Percentiles rank a stretch among this genome's conserved stretches.
phyloP scores from a whole-genome alignment of 495 filamentous ascomycete genomes.

The Patellaria atrata region DNA sequence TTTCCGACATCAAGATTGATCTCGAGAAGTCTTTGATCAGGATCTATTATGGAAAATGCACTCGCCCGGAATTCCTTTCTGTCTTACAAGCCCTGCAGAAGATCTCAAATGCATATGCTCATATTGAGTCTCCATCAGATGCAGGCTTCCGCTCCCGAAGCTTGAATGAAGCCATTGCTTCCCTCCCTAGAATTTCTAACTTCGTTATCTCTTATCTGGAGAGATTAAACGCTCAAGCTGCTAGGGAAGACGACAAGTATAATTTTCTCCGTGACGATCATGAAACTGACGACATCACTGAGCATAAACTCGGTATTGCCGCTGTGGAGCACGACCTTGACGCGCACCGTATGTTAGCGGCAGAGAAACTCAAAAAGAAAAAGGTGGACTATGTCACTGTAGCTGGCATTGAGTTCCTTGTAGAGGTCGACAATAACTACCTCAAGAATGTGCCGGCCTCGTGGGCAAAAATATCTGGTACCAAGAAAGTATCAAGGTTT shows the following conservation, averaged over 20 bases:
- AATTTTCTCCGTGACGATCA: slow-evolving; percentile 77
- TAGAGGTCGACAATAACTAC: slow-evolving; percentile 75
- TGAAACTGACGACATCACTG: slow-evolving; percentile 71
- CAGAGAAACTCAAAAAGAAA: slow-evolving; percentile 52
- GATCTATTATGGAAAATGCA: slow-evolving; percentile 81
- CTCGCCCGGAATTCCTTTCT: slow-evolving; percentile 73
- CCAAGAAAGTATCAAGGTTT: slow-evolving; percentile 83
- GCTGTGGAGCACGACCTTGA: slow-evolving; percentile 77
- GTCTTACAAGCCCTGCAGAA: slow-evolving; percentile 73
- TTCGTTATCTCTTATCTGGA: slow-evolving; percentile 61
- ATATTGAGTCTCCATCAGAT: slow-evolving; percentile 48
- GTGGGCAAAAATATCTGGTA: slow-evolving; percentile 88
- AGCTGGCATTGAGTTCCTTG: slow-evolving; percentile 82
- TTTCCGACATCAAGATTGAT: slow-evolving; percentile 61
- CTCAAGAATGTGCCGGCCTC: slow-evolving; percentile 79
- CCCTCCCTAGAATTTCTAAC: slow-evolving; percentile 60
- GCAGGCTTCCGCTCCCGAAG: slow-evolving; percentile 60
- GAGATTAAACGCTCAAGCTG: slow-evolving; percentile 73
- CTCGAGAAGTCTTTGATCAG: slow-evolving; percentile 84
- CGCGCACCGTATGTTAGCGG: slow-evolving; percentile 56
- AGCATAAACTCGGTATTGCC: slow-evolving; percentile 84
- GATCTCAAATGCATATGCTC: slow-evolving; percentile 58
- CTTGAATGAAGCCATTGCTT: slow-evolving; percentile 57
- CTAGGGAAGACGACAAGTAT: slow-evolving; percentile 80
- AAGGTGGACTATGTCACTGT: slow-evolving; percentile 64